Conservation (phyloP, 2,329 filamentous ascomycete genomes). For the Aspergillus novofumigatus region DNA sequence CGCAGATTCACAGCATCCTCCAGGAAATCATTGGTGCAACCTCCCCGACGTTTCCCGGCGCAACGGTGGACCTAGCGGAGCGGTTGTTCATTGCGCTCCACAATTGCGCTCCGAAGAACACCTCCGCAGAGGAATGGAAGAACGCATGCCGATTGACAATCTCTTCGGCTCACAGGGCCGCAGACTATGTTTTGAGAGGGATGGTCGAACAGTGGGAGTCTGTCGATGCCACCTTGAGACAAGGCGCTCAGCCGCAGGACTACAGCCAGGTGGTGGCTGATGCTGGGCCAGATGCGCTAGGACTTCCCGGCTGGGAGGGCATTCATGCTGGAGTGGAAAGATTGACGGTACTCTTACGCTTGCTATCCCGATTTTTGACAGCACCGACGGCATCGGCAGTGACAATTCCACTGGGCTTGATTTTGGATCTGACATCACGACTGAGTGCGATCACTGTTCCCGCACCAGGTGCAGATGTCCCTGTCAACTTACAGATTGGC, state of each 20-base stretch:
- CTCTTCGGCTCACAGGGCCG: slow-evolving; percentile 63
- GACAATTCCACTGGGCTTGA: slow-evolving; percentile 60
- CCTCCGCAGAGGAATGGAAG: slow-evolving; percentile 72
- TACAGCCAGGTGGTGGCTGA: slow-evolving; percentile 36
- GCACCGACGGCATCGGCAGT: slow-evolving; percentile 63
- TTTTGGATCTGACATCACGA: slow-evolving; percentile 67
- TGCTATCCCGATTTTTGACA: slow-evolving; percentile 61
- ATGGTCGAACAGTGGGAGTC: slow-evolving; percentile 80
- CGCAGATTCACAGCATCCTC: slow-evolving; percentile 62
- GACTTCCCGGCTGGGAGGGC: slow-evolving; percentile 68
- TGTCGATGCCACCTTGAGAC: slow-evolving; percentile 42
- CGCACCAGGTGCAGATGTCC: slow-evolving; percentile 45
- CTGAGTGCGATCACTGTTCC: slow-evolving; percentile 62
- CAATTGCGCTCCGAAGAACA: slow-evolving; percentile 76
- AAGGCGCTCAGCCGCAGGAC: slow-evolving; percentile 30
- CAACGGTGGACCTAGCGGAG: slow-evolving; percentile 56
- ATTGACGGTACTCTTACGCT: slow-evolving; percentile 60
- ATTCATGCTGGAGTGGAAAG: slow-evolving; percentile 70
- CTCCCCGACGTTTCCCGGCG: slow-evolving; percentile 50
- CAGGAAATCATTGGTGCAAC: slow-evolving; percentile 60
- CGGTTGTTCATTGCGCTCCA: slow-evolving; percentile 68
- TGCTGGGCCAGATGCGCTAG: slow-evolving; percentile 39
- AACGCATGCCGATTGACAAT: slow-evolving; percentile 61
- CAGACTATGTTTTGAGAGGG: slow-evolving; percentile 72
- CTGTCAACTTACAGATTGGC: slow-evolving; percentile 67